Evolutionary conservation across 208 protist species (phyloP).

Genomic region (Trypanosoma cruzi): DNA sequence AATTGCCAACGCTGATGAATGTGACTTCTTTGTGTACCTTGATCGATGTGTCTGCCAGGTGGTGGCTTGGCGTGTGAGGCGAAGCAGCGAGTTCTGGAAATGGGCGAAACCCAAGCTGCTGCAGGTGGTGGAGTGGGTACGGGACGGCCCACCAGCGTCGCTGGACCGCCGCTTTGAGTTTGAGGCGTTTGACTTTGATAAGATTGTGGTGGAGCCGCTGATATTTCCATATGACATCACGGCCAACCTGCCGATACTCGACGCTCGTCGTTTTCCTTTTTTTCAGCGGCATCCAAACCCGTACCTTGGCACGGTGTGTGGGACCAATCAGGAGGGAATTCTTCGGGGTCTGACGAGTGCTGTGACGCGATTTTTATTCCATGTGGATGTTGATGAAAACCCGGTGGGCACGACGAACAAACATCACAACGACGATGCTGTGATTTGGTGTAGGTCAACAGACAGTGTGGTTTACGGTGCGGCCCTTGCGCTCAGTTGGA

Average conservation of each 20-base stretch:
- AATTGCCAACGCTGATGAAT: conserved; percentile 80
- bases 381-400: conserved; percentile 2
- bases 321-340: conserved; percentile 8
- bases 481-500: background rate
- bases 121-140: conserved; percentile 65
- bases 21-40: conserved; percentile 93
- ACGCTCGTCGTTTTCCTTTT: conserved; percentile 57
- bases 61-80: conserved; percentile 76
- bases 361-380: conserved; percentile 38
- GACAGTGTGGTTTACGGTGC: background rate
- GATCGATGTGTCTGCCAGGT: conserved; percentile 58
- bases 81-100: conserved; percentile 69
- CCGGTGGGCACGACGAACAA: background rate
- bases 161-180: conserved; percentile 70
- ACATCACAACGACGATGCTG: background rate
- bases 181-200: conserved; percentile 64
- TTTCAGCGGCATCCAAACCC: conserved; percentile 50
- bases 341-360: conserved; percentile 18
- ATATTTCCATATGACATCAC: conserved; percentile 82
- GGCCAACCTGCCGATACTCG: conserved; percentile 35
- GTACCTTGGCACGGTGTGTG: conserved; percentile 20
- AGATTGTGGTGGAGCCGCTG: conserved; percentile 62
- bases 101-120: conserved; percentile 84
- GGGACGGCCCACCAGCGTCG: conserved; percentile 51
- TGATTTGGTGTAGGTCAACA: conserved; percentile 9